Evolutionary conservation across 1,284 basidiomycete genomes (phyloP).

Genomic region (Rhodotorula sp.): DNA sequence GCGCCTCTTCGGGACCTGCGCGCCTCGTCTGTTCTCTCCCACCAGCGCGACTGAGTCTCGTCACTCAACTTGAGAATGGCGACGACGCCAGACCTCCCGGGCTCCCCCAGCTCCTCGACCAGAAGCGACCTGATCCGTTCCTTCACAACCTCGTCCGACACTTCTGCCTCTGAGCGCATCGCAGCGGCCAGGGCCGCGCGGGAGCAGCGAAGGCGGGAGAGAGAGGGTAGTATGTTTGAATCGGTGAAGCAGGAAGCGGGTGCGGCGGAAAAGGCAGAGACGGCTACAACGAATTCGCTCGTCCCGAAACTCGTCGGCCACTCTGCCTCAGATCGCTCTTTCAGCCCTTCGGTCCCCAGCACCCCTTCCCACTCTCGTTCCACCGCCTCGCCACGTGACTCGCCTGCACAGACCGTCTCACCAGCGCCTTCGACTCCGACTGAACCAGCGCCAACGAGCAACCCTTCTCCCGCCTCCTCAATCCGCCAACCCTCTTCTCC

Average conservation of each 20-base stretch:
- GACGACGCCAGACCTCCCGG: background rate
- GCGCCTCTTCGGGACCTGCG: background rate
- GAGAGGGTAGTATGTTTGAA: background rate
- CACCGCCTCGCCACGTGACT: background rate
- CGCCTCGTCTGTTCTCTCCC: background rate
- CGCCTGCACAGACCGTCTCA: background rate
- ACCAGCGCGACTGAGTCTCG: background rate
- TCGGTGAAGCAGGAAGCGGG: too few species aligned
- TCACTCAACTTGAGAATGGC: slow-evolving; percentile 3
- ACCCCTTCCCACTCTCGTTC: background rate
- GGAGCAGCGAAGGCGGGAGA: background rate
- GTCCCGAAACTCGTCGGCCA: slow-evolving; percentile 13
- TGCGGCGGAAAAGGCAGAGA: background rate
- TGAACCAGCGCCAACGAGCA: background rate
- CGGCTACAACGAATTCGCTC: background rate
- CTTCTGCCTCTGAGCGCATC: slow-evolving; percentile 19
- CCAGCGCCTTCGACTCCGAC: background rate
- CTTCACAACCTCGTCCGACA: slow-evolving; percentile 18
- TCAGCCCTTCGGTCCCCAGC: slow-evolving; percentile 15
- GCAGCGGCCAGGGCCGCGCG: slow-evolving; percentile 18
- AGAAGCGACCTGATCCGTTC: slow-evolving; percentile 18
- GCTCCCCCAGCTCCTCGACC: background rate
- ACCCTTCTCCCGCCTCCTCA: background rate
- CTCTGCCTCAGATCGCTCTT: slow-evolving; percentile 22
- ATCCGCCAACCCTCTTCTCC: background rate